Percentiles rank a stretch among this genome's conserved stretches.
Conservation (phyloP, 2,329 filamentous ascomycete genomes). For the Pseudogymnoascus sp. region DNA sequence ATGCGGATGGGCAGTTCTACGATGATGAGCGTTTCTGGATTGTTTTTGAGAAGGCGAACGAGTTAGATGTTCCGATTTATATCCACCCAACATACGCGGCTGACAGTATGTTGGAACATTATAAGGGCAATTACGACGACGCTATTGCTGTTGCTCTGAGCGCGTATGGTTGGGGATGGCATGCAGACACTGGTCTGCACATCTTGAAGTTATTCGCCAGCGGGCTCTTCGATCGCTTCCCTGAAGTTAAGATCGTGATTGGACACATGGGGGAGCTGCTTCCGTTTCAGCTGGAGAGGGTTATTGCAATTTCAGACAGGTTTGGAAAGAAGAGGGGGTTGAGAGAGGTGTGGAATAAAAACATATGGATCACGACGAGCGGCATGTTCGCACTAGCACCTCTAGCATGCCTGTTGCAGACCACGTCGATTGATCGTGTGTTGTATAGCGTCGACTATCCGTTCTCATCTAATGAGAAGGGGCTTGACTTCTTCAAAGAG, state of each 20-base stretch:
- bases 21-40: slow-evolving; percentile 35
- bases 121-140: slow-evolving; percentile 26
- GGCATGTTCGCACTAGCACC: slow-evolving; percentile 43
- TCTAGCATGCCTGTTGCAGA: slow-evolving; percentile 36
- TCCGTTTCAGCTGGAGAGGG: slow-evolving; percentile 45
- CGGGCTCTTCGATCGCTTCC: slow-evolving; percentile 47
- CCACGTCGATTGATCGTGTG: slow-evolving; percentile 40
- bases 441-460: slow-evolving; percentile 52
- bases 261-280: slow-evolving; percentile 46
- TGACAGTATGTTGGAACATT: slow-evolving; percentile 22
- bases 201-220: slow-evolving; percentile 41
- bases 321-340: slow-evolving; percentile 32
- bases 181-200: slow-evolving; percentile 40
- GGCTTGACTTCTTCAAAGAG: slow-evolving; percentile 38
- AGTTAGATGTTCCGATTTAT: slow-evolving; percentile 36
- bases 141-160: slow-evolving; percentile 28
- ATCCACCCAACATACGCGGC: slow-evolving; percentile 33
- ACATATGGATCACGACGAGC: slow-evolving; percentile 49
- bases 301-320: slow-evolving; percentile 24
- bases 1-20: slow-evolving; percentile 33
- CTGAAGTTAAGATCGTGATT: slow-evolving; percentile 44
- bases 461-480: slow-evolving; percentile 41
- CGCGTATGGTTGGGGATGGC: slow-evolving; percentile 41
- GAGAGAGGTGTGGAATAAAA: slow-evolving; percentile 43
- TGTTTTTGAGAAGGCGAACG: slow-evolving; percentile 32